Conservation (phyloP, 495 filamentous ascomycete species). For the Trichoderma erinaceum region DNA sequence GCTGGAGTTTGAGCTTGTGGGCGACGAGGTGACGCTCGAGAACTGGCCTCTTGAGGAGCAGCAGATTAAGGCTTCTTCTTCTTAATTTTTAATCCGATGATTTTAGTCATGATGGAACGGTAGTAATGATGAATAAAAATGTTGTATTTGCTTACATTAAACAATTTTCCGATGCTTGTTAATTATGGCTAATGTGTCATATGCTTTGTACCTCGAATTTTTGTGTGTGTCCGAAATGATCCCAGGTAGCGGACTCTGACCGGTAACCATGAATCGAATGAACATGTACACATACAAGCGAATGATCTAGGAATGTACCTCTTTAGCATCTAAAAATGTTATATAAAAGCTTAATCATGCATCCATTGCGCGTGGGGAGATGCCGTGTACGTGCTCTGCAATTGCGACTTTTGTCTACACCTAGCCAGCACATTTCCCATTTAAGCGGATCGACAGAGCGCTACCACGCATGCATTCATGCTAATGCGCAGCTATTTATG, state of each 20-base stretch:
- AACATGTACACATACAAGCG: no score
- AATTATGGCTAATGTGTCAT: neutral
- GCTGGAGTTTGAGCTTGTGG: slow-evolving; percentile 2
- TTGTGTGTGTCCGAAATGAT: neutral
- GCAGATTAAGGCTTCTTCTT: neutral
- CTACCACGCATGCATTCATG: neutral
- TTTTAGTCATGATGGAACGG: neutral
- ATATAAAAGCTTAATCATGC: no score
- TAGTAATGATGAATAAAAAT: neutral
- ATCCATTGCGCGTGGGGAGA: no score
- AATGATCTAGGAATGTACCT: no score
- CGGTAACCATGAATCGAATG: no score
- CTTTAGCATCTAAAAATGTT: no score
- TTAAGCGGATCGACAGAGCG: no score
- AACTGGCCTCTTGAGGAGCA: slow-evolving; percentile 1
- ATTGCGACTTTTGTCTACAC: no score
- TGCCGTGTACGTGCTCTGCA: no score
- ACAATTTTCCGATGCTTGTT: neutral
- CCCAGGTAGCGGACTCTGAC: no score
- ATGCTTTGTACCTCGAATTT: neutral
- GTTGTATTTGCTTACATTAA: neutral
- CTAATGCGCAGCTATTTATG: neutral
- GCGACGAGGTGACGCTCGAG: neutral
- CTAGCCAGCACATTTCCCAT: no score
- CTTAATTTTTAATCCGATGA: neutral